These are phyloP conservation scores for Zymoseptoria tritici DNA, from an alignment of 2,329 filamentous ascomycete genomes.

Conservation along the genomic window DNA sequence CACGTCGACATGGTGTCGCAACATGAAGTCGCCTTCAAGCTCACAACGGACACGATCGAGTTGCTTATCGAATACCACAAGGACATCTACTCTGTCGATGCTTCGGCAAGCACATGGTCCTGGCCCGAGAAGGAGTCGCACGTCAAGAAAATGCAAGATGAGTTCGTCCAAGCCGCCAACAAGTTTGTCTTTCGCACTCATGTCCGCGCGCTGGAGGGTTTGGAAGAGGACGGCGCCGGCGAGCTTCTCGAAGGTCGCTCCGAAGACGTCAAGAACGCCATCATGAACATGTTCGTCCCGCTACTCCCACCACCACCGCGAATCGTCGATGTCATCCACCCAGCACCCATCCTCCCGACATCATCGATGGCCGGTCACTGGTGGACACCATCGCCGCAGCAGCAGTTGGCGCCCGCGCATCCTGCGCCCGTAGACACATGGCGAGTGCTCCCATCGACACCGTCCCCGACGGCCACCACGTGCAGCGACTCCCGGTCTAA, in stretches of 20 bases:
- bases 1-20: constrained; percentile 98
- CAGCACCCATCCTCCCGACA: constrained; percentile 77
- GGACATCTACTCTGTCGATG: constrained; percentile 86
- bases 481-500: constrained; percentile 63
- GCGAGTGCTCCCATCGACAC: constrained; percentile 85
- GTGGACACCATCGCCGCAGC: constrained; percentile 65
- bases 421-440: constrained; percentile 74
- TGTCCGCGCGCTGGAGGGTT: constrained; percentile 80
- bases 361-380: constrained; percentile 59
- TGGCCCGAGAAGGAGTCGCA: constrained; percentile 97
- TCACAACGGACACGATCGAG: constrained; percentile 91
- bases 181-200: constrained; percentile 91
- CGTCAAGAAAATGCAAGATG: constrained; percentile 93
- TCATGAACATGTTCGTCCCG: constrained; percentile 76
- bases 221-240: constrained; percentile 92
- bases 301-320: constrained; percentile 81
- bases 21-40: constrained; percentile 96
- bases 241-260: constrained; percentile 87
- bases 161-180: constrained; percentile 94
- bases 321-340: constrained; percentile 81
- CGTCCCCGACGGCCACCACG: constrained; percentile 61
- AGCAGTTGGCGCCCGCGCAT: constrained; percentile 51
- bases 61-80: constrained; percentile 91
- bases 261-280: constrained; percentile 83
- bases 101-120: constrained; percentile 79